Evolutionary conservation across 176 grass and related monocot genomes (phyloP).

Genomic region (barley (Hordeum vulgare)): DNA sequence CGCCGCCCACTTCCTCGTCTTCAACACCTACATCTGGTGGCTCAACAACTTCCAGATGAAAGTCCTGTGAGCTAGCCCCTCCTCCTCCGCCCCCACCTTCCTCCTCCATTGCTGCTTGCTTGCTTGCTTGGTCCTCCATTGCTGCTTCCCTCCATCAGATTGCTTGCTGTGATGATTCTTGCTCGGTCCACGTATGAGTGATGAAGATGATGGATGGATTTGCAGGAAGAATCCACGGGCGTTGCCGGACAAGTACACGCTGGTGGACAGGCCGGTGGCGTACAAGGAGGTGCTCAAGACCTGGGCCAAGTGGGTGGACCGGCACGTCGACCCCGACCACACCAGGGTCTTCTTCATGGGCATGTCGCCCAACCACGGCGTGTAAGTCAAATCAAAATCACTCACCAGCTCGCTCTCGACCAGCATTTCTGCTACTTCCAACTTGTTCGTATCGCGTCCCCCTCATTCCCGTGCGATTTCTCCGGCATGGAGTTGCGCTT

Average conservation of each 20-base stretch:
- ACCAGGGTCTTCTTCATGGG: constrained; percentile 89
- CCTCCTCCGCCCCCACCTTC: too few relatives aligned
- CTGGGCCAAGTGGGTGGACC: constrained; percentile 76
- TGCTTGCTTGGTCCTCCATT: too few relatives aligned
- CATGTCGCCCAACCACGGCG: constrained; percentile 79
- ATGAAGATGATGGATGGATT: background rate
- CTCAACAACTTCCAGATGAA: constrained; percentile 62
- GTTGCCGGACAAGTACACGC: constrained; percentile 30
- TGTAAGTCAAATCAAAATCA: too few relatives aligned
- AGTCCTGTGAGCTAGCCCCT: constrained; percentile 29
- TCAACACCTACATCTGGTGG: constrained; percentile 85
- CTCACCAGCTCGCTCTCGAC: too few relatives aligned
- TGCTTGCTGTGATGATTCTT: too few relatives aligned
- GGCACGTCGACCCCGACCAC: constrained; percentile 51
- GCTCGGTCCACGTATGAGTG: background rate
- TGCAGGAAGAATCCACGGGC: constrained; percentile 19
- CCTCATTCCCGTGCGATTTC: too few relatives aligned
- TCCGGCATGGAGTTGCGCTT: too few relatives aligned
- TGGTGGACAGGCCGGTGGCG: constrained; percentile 62
- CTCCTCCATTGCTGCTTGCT: too few relatives aligned
- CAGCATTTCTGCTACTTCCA: too few relatives aligned
- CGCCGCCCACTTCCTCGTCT: constrained; percentile 51
- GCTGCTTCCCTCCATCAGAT: too few relatives aligned
- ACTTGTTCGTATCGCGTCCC: too few relatives aligned
- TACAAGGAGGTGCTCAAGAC: constrained; percentile 71